These are phyloP conservation scores for Penicillium roqueforti DNA, from an alignment of 495 filamentous ascomycete species.

Conservation along the genomic window DNA sequence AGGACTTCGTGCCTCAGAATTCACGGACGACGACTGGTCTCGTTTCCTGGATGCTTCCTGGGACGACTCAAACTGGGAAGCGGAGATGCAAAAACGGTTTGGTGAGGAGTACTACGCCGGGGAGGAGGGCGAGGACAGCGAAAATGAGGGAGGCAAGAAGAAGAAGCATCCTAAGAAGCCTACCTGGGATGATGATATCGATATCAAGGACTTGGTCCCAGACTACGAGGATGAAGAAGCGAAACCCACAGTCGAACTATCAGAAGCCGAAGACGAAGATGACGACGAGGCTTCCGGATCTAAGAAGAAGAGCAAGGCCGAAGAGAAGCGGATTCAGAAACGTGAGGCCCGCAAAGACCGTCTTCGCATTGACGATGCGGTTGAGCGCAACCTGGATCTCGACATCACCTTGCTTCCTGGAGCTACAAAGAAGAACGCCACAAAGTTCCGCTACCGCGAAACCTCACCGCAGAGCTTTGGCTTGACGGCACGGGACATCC, in stretches of 20 bases:
- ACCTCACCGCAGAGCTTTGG: constrained; percentile 88
- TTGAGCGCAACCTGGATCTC: constrained; percentile 76
- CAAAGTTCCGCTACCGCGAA: constrained; percentile 83
- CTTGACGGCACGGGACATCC: constrained; percentile 81
- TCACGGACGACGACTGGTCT: constrained; percentile 72
- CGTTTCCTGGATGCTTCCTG: constrained; percentile 79
- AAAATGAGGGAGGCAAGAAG: constrained; percentile 49
- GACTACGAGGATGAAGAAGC: constrained; percentile 69
- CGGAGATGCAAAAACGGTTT: constrained; percentile 81
- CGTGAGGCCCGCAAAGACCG: constrained; percentile 71
- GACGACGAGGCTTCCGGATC: constrained; percentile 45
- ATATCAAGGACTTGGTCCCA: constrained; percentile 86
- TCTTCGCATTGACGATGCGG: constrained; percentile 77
- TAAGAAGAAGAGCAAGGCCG: constrained; percentile 57
- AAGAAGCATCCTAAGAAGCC: constrained; percentile 79
- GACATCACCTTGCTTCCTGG: constrained; percentile 56
- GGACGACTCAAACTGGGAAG: constrained; percentile 82
- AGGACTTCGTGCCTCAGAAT: constrained; percentile 61
- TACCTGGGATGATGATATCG: constrained; percentile 94
- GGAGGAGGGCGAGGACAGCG: constrained; percentile 47
- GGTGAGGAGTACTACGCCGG: constrained; percentile 78
- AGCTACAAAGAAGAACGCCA: constrained; percentile 50
- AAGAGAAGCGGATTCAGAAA: constrained; percentile 67
- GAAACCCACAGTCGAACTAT: constrained; percentile 50
- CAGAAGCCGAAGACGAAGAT: constrained; percentile 49